These are phyloP conservation scores for Antitrichia curtipendula DNA, from an alignment of 225 moss, liverwort and hornwort genomes.

Conservation along the genomic window DNA sequence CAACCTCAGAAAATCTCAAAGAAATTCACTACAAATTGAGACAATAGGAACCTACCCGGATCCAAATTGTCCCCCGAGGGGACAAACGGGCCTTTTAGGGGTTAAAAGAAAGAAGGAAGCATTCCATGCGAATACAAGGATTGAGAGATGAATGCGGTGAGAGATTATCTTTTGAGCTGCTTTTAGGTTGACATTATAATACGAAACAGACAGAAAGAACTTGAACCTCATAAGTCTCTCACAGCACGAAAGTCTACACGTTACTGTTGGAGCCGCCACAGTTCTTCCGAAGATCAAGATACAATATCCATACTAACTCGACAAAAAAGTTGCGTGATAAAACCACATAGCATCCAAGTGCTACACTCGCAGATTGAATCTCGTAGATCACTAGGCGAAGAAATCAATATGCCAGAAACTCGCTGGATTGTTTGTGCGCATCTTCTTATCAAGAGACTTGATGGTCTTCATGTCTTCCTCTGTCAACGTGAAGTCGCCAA, in stretches of 20 bases:
- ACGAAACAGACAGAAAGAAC: neutral
- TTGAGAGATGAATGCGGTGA: neutral
- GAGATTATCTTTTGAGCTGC: neutral
- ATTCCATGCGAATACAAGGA: neutral
- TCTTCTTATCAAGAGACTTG: constrained; percentile 37
- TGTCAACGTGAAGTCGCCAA: constrained; percentile 49
- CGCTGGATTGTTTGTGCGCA: constrained; percentile 60
- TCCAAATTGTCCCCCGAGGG: too few relatives aligned
- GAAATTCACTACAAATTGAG: too few relatives aligned
- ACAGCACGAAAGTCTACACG: neutral
- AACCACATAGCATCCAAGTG: neutral
- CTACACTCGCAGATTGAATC: neutral
- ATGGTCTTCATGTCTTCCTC: constrained; percentile 52
- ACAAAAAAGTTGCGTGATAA: neutral
- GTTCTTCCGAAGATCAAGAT: neutral
- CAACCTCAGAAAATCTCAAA: too few relatives aligned
- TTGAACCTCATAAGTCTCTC: neutral
- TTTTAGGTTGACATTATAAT: too few relatives aligned
- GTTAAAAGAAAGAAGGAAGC: neutral
- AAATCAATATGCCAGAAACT: constrained; percentile 66
- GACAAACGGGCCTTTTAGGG: too few relatives aligned
- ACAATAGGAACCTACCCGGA: too few relatives aligned
- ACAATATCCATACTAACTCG: neutral
- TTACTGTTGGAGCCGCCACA: neutral
- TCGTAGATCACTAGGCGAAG: constrained; percentile 11